Conservation (phyloP, 2,329 filamentous ascomycete species). For the Fusarium foetens region DNA sequence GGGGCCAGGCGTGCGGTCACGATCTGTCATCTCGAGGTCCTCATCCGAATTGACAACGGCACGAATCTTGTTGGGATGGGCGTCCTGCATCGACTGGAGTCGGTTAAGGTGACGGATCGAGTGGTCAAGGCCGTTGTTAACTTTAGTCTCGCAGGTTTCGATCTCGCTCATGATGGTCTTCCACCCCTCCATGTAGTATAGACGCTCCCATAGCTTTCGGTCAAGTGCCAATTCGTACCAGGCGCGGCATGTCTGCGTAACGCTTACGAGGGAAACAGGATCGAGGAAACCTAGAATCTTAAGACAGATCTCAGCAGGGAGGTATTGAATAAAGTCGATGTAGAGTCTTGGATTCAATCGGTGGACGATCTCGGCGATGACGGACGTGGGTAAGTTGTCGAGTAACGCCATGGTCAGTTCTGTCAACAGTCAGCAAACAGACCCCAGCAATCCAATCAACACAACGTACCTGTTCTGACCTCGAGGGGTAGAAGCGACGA, state of each 20-base stretch:
- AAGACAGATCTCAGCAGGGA: constrained; percentile 91
- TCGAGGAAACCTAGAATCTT: constrained; percentile 90
- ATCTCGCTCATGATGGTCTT: constrained; percentile 75
- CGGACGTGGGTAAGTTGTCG: constrained; percentile 80
- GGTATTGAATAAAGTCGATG: constrained; percentile 87
- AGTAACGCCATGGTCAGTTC: constrained; percentile 85
- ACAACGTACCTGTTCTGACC: constrained; percentile 60
- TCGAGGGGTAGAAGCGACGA: constrained; percentile 60
- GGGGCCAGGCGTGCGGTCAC: constrained; percentile 44
- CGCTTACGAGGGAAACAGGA: constrained; percentile 79
- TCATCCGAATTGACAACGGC: constrained; percentile 61
- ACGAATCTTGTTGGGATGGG: constrained; percentile 64
- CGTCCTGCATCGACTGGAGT: constrained; percentile 58
- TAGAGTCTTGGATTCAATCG: constrained; percentile 85
- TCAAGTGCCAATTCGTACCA: constrained; percentile 88
- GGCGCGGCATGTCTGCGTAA: constrained; percentile 79
- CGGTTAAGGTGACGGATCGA: constrained; percentile 56
- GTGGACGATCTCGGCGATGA: constrained; percentile 82
- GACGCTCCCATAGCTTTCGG: constrained; percentile 83
- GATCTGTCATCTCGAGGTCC: constrained; percentile 61
- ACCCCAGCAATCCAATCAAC: neutral
- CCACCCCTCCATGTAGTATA: constrained; percentile 91
- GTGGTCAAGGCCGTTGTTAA: constrained; percentile 57
- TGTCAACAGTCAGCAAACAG: constrained; percentile 50
- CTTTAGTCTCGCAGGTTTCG: constrained; percentile 69